Evolutionary conservation across 768 basidiomycete species (phyloP), one percentile per base, ranked within the genome.

Genomic region (Russula foetens): DNA sequence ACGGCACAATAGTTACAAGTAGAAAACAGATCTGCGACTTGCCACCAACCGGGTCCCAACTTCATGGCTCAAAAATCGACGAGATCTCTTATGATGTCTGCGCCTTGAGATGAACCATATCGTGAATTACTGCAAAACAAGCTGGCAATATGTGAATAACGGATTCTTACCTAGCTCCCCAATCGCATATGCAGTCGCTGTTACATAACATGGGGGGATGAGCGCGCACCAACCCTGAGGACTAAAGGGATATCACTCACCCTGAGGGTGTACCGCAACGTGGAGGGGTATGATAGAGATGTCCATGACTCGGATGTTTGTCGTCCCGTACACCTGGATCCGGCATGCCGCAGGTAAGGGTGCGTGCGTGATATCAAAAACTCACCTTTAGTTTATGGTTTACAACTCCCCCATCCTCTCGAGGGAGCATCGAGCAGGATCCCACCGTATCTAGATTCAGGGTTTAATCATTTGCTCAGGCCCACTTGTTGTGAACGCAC

Each of bases 221-320:
- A 35, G 50, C 24, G 7, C 29, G 11, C 28, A 19, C 1, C 21
- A 7, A n/a, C 31, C 15, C 21, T 15, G 7, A n/a, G 7, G 21
- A 54, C n/a, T 12, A 4, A 23, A 19, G 3, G 11, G 7, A n/a
- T 21, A 19, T 21, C 21, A 7, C 51, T 51, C 7, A 67, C 67
- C 43, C 26, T 67, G 63, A 23, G 51, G 62, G 45, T 71, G 70
- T 23, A 63, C 67, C 4, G 56, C 62, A 24, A 71, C 38, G 28
- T 71, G 69, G n/a, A 71, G 58, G 3, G 72, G 72, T 23, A 72
- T 29, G 15, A 72, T 63, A 9, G 67, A 68, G n/a, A 69, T 38
- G 55, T 72, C 72, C 9, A 70, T 69, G 21, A 73, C 69, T 6
- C 72, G 62, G 5, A 72, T n/a, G 56, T 72, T 72, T 50, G 49